Evolutionary conservation across 75 land plant species (phyloP), one percentile per base, ranked within the genome.

Genomic region (Larix kaempferi): DNA sequence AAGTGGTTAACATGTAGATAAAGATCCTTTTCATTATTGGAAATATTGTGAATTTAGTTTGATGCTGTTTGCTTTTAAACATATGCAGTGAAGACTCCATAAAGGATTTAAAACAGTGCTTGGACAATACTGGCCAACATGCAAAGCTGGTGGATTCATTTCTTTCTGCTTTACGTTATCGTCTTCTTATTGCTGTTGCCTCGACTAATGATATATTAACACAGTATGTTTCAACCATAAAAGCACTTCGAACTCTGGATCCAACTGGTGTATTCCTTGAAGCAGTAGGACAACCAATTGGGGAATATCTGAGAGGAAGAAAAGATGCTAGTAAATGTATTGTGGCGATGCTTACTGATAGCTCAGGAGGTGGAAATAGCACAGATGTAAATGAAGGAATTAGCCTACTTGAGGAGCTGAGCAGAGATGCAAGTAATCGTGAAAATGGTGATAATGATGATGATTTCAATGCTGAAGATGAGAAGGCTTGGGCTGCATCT

Each of bases 241-340:
- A 96, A 81, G 91, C 99, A 55, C 89, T 96, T 52, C 73, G 99
- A 55, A 92, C 92, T 25, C 89, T 96, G 84, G 99, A 96, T 80
- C 95, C 95, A 74, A 90, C 93, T 59, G 99, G 99, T 44, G 88
- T 96, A 57, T 89, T 96, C 76, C 92, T 96, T 35, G 99, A 96
- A 81, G 91, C 99, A 66, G 99, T 96, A 10, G 92, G 95, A 58
- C 98, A 96, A 84, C 99, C 99, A 74, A 96, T 96, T 56, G 88
- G 98, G 80, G 98, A 92, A 52, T 96, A 96, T 71, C 65, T 96
- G 41, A 83, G 91, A 76, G 94, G 99, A 39, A 91, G 99, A 64
- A 96, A 96, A 79, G 99, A 96, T 82, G 95, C 99, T 49, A 92
- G 92, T 73, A 94, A 96, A 76, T 96, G 99, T 79, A 96, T 94